phyloP scores from a whole-genome alignment of 805 yeast species.

The Candida krabiensis region DNA sequence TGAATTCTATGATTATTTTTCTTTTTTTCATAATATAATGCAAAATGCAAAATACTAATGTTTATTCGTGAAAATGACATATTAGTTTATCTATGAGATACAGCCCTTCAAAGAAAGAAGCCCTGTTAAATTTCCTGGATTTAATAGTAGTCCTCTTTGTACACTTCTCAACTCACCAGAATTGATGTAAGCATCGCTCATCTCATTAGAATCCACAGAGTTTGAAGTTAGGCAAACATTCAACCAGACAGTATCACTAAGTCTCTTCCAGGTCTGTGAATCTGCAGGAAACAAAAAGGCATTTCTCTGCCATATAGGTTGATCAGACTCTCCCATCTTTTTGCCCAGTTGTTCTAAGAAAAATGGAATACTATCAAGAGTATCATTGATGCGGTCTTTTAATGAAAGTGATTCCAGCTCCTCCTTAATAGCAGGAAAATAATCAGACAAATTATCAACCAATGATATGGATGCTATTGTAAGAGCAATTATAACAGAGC shows the following conservation, averaged over 20 bases:
- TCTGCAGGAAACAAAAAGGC: conserved; percentile 77
- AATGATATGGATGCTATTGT: conserved; percentile 80
- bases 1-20: too few species aligned
- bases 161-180: conserved; percentile 51
- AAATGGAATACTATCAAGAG: conserved; percentile 54
- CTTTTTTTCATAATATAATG: too few species aligned
- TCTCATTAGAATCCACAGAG: conserved; percentile 47
- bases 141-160: conserved; percentile 67
- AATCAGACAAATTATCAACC: conserved; percentile 56
- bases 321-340: conserved; percentile 32
- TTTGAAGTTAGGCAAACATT: conserved; percentile 54
- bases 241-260: conserved; percentile 56
- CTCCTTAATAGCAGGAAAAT: conserved; percentile 59
- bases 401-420: conserved; percentile 60
- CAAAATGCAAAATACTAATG: too few species aligned
- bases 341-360: conserved; percentile 52
- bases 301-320: conserved; percentile 59
- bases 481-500: conserved; percentile 64
- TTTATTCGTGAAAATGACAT: too few species aligned
- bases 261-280: conserved; percentile 64
- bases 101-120: conserved; percentile 18
- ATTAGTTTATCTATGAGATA: too few species aligned
- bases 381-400: conserved; percentile 46
- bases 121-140: conserved; percentile 50
- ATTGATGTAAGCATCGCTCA: conserved; percentile 52